Base-by-base conservation (phyloP, 352 stramenopile species). In the Pythium coloratum region DNA sequence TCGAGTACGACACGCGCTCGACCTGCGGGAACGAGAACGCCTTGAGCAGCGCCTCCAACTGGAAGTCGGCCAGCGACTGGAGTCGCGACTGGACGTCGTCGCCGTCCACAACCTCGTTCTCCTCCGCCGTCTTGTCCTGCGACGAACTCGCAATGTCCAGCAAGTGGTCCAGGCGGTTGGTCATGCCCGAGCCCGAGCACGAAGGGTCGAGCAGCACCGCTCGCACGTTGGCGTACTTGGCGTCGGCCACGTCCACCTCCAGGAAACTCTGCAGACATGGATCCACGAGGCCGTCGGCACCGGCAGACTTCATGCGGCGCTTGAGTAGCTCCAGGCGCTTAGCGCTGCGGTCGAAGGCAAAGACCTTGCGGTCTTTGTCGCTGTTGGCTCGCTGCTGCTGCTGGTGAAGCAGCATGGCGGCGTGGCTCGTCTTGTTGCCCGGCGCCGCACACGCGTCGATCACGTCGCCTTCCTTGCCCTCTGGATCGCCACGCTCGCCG, bases 341-440 rank as follows among this genome's bases (percentile, higher is more conserved):
- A 7, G 82, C 70, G 28, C 82, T 95, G 34, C 96, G 90, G 67
- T 99, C 97, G 55, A 98, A 98, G 12, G 96, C 97, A 71, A 98
- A 96, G 46, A 99, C 91, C 54, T 89, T 92, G 56, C 83, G 89
- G 18, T 63, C 59, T 73, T 59, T 76, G 14, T 69, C 67, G 32
- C 62, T 66, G 12, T 63, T 73, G 77, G 62, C 82, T 7, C 84
- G 59, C 42, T 71, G 70, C 64, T 84, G 89, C 85, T 90, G 77
- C 55, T 84, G 76, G 24, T 75, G 59, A 10, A 99, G 51, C 24
- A 98, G 76, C 64, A 98, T 94, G 13, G 97, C 97, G 14, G 98
- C 77, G 77, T 99, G 97, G 72, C 91, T 98, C 18, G 97, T 99
- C 80, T 99, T 99, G 81, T 99, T 99, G 16, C 97, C 97, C 9